Base-by-base conservation (phyloP, 148 eudicot genomes). In the Rhododendron williamsianum region DNA sequence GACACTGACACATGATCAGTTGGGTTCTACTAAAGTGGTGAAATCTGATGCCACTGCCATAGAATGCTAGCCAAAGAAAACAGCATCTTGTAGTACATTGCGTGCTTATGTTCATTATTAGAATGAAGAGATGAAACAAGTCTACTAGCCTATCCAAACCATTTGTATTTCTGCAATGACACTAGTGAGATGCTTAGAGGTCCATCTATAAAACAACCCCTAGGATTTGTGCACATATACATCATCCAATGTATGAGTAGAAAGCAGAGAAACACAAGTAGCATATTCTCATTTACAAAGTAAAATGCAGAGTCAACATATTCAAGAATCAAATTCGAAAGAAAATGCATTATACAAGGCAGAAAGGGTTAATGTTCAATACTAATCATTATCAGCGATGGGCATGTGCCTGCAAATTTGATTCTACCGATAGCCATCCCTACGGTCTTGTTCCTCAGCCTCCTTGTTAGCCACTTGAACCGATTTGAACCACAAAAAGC, bases 391-490 rank as follows among this genome's bases (percentile, higher is more conserved):
- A 1, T 13, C 36, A 30, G 13, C 38, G 8, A 52, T 21, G 45
- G 46, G 84, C 77, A 13, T 33, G 1, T 25, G 77, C 51, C 49
- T 4, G 23, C 49, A 74, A 38, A 67, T 27, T 58, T 76, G 67
- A 35, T 81, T 73, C 80, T 89, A 88, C 56, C 36, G 83, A 84
- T 81, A 93, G 79, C 98, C 98, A 81, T 96, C 98, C 87, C 91
- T 93, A 65, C 91, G 86, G 87, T 96, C 98, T 88, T 96, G 98
- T 82, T 96, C 98, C 83, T 96, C 98, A 69, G 98, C 98, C 87
- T 96, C 98, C 92, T 94, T 94, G 81, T 95, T 97, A 78, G 98
- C 98, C 86, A 84, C 89, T 93, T 95, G 91, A 84, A 97, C 99
- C 21, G 99, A 92, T 90, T 97, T 97, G 90, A 60, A 97, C 99